Base-by-base conservation (phyloP, 2,329 filamentous ascomycete genomes). In the Ophiocordyceps camponoti-floridani region DNA sequence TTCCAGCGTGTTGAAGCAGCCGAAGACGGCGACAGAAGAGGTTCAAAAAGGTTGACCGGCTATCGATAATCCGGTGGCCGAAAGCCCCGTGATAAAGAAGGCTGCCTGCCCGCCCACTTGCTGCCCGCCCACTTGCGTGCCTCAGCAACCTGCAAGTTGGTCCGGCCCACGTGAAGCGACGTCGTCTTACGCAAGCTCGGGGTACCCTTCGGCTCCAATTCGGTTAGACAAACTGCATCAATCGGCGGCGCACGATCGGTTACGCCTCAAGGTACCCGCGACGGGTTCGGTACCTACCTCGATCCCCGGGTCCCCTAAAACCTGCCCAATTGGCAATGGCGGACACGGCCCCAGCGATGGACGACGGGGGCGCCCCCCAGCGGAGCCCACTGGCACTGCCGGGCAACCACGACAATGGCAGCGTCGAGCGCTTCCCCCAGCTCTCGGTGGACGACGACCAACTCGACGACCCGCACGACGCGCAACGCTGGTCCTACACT, bases 391-490 rank as follows among this genome's bases (percentile, higher is more conserved):
- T 49, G 45, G 52, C 50, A 52, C 57, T 56, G 54, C 62, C 59
- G 56, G 52, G 62, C 62, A 65, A 64, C 61, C 23, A 23, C 23
- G 51, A 50, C 47, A 52, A 53, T 46, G 48, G 50, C 50, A 47
- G 50, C 50, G 56, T 53, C 47, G 56, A 62, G 52, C 55, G 57
- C 53, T 63, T 63, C 58, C 59, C 61, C 52, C 57, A 60, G 55
- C 60, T 63, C 62, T 67, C 23, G 23, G 23, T 23, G 23, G 23
- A 51, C 53, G 48, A 50, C 56, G 45, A 47, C 48, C 45, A 49
- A 48, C 47, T 49, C 46, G 46, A 55, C 52, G 49, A 30, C 3
- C 7, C 38, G 6, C 31, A 35, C 19, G 18, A 42, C 23, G 18
- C 10, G 5, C 19, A n/a, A 16, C 35, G 35, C 40, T 30, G 18